Evolutionary conservation across 176 grass and related monocot species (phyloP).

Genomic region (Avena eriantha): DNA sequence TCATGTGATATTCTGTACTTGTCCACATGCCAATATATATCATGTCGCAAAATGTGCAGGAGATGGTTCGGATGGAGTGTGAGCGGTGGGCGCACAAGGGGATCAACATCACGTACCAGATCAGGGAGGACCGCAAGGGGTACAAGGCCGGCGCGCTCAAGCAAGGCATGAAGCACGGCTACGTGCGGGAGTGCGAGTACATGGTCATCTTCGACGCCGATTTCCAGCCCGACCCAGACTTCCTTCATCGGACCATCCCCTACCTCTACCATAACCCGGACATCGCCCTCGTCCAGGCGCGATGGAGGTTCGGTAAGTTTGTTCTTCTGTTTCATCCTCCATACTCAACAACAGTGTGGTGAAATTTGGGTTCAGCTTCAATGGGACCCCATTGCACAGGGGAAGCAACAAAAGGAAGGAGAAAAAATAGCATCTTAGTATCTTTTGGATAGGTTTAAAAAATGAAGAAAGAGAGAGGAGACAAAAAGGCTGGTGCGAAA

Average conservation of each 20-base stretch:
- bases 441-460: not conserved
- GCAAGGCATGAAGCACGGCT: constrained; percentile 83
- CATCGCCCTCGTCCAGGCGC: constrained; percentile 74
- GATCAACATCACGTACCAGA: constrained; percentile 93
- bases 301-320: constrained; percentile 75
- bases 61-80: constrained; percentile 83
- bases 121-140: constrained; percentile 74
- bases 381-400: not conserved
- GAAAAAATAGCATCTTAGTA: not conserved
- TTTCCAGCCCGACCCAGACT: constrained; percentile 91
- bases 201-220: constrained; percentile 91
- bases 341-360: no score
- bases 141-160: constrained; percentile 93
- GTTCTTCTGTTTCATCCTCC: no score
- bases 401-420: not conserved
- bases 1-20: not conserved
- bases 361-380: no score
- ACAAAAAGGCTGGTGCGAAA: not conserved
- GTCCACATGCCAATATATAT: no score
- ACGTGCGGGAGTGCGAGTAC: constrained; percentile 85
- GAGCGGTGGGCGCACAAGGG: constrained; percentile 88
- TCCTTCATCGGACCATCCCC: constrained; percentile 73
- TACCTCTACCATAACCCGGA: constrained; percentile 82
- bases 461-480: not conserved
- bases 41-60: constrained; percentile 33